A percentile compares a stretch with the other conserved stretches of the same genome.
Conservation (phyloP, 768 basidiomycete species). For the Polyporus arcularius region DNA sequence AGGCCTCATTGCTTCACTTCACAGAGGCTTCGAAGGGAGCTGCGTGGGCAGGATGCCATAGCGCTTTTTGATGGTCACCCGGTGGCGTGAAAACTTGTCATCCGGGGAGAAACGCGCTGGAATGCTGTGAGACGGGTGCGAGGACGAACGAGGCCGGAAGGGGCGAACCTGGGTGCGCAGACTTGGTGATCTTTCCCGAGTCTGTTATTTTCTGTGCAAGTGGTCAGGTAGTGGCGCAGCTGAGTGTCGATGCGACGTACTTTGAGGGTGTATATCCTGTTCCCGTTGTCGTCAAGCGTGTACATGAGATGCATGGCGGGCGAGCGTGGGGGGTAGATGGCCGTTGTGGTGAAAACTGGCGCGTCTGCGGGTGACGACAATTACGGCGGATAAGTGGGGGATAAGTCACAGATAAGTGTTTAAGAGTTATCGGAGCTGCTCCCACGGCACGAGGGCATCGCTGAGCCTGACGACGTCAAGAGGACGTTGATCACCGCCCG, state of each 20-base stretch:
- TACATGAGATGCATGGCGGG: slow-evolving; percentile 96
- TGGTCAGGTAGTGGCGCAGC: background rate
- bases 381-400: background rate
- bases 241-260: slow-evolving; percentile 41
- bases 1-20: slow-evolving; percentile 27
- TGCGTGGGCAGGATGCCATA: slow-evolving; percentile 89
- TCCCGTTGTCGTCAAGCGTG: slow-evolving; percentile 72
- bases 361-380: no score
- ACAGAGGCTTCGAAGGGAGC: slow-evolving; percentile 86
- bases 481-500: slow-evolving; percentile 1
- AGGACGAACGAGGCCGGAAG: background rate
- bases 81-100: slow-evolving; percentile 98
- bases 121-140: slow-evolving; percentile 1
- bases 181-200: slow-evolving; percentile 84
- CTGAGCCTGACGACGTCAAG: slow-evolving; percentile 21
- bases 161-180: slow-evolving; percentile 89
- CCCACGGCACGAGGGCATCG: background rate
- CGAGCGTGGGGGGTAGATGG: background rate
- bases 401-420: background rate
- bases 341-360: background rate
- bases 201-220: slow-evolving; percentile 79
- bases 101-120: slow-evolving; percentile 97
- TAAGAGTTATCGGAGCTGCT: background rate
- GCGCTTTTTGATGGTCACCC: slow-evolving; percentile 96
- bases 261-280: slow-evolving; percentile 91